phyloP scores from a whole-genome alignment of 2,329 filamentous ascomycete genomes.

The Metarhizium humberi region DNA sequence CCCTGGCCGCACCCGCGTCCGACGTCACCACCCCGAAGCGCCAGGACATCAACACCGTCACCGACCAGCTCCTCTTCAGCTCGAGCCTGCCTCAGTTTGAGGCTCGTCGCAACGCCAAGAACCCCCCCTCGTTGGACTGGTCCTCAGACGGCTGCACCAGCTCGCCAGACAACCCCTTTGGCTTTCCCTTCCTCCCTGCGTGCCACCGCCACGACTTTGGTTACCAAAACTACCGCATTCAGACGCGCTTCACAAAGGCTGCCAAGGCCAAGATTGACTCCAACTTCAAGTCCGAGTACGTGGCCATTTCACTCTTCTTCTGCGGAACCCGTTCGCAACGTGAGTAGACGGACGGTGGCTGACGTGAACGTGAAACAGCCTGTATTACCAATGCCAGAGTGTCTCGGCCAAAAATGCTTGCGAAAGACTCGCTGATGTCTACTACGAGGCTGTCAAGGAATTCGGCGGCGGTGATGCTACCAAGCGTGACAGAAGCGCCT shows the following conservation, averaged over 20 bases:
- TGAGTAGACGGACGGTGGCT: background rate
- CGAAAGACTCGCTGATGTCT: slow-evolving; percentile 28
- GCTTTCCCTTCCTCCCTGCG: slow-evolving; percentile 32
- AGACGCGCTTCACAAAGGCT: slow-evolving; percentile 34
- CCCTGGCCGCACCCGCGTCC: slow-evolving; percentile 13
- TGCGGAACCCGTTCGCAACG: too few species aligned
- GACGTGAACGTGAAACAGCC: slow-evolving; percentile 11
- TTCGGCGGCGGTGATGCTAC: slow-evolving; percentile 26
- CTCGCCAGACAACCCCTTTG: slow-evolving; percentile 33
- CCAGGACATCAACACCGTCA: slow-evolving; percentile 20
- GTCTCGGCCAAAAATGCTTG: slow-evolving; percentile 16
- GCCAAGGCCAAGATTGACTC: slow-evolving; percentile 35
- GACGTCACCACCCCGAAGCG: slow-evolving; percentile 8
- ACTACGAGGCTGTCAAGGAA: slow-evolving; percentile 26
- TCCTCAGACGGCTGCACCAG: slow-evolving; percentile 31
- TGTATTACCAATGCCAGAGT: slow-evolving; percentile 26
- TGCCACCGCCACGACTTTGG: slow-evolving; percentile 50
- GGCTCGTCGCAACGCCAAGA: slow-evolving; percentile 24
- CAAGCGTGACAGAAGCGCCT: slow-evolving; percentile 20
- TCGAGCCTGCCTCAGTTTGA: slow-evolving; percentile 33
- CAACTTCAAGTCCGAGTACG: slow-evolving; percentile 37
- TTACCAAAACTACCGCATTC: slow-evolving; percentile 41
- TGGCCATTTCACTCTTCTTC: slow-evolving; percentile 7
- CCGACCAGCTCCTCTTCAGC: slow-evolving; percentile 38
- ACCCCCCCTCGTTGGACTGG: slow-evolving; percentile 32